Evolutionary conservation across 257 asterid genomes (phyloP), one percentile per base, ranked within the genome.

Genomic region (Eustoma russellianum): DNA sequence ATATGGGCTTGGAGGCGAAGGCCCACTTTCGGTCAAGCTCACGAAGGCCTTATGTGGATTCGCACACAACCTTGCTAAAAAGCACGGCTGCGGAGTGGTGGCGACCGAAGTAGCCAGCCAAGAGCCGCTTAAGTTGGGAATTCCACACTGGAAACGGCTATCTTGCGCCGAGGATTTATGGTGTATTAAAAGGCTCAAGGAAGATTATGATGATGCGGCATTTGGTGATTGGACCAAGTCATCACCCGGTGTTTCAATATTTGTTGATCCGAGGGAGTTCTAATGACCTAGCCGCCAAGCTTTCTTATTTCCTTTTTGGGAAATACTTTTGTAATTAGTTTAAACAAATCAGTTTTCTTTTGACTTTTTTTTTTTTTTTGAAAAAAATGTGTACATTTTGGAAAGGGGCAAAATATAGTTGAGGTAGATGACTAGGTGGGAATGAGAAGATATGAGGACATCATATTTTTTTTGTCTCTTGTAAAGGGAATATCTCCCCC

Each of bases 221-320:
- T 77, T 79, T 9, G 97, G 92, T 63, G 97, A 89, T 74, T 89
- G 97, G 97, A 83, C 93, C 0, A 85, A 85, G 68, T 83, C 94
- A 45, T 81, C 71, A 41, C 84, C 93, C 63, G 90, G 84, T 51
- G 46, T 49, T 48, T 85, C 95, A 38, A 76, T 85, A 76, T 89
- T 89, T 77, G 95, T 89, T 68, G 97, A 89, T 81, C 97, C 95
- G 8, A 83, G 95, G 59, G 97, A 85, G 74, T 70, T 86, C 69
- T 80, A 66, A 59, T 53, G 59, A 38, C 15, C n/a, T 17, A 10
- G 13, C 33, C n/a, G 19, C 52, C 9, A 48, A 48, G 17, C 52
- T 24, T 50, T 10, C 9, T 50, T 16, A 19, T 38, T 11, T 7
- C 12, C 11, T 38, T 38, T 38, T 38, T 38, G 12, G 12, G 43